Conservation (phyloP, 2,329 filamentous ascomycete species). For the Colletotrichum trifolii region DNA sequence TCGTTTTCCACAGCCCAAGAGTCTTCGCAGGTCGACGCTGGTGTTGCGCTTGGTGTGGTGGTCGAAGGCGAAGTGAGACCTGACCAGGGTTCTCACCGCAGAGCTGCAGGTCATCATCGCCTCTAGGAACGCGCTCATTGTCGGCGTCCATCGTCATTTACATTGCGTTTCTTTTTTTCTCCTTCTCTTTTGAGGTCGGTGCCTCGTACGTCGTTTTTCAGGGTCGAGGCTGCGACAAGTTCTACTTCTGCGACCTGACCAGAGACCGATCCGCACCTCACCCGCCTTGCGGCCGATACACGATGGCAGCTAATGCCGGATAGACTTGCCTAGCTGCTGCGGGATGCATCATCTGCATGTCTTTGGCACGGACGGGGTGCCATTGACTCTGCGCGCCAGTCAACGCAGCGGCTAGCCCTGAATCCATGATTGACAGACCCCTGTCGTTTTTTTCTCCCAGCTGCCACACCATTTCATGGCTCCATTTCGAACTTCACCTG, state of each 20-base stretch:
- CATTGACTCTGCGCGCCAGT: constrained; percentile 35
- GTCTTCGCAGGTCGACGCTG: constrained; percentile 35
- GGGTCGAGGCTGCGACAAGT: constrained; percentile 33
- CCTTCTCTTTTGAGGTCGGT: constrained; percentile 11
- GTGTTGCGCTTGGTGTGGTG: constrained; percentile 37
- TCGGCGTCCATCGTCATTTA: constrained; percentile 33
- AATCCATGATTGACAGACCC: constrained; percentile 34
- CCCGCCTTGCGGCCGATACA: constrained; percentile 35
- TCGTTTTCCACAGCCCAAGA: constrained; percentile 33
- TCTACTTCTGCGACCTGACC: constrained; percentile 27
- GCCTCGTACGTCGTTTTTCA: constrained; percentile 20
- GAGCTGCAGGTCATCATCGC: constrained; percentile 36
- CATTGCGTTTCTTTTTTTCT: constrained; percentile 31
- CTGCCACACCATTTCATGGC: constrained; percentile 36
- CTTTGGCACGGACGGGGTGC: constrained; percentile 30
- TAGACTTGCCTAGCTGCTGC: constrained; percentile 37
- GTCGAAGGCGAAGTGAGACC: constrained; percentile 36
- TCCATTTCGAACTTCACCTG: constrained; percentile 25
- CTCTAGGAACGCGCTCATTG: constrained; percentile 34
- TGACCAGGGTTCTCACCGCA: constrained; percentile 22
- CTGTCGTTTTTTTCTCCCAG: constrained; percentile 32
- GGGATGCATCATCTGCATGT: constrained; percentile 37
- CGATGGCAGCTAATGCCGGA: constrained; percentile 37
- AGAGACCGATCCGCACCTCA: constrained; percentile 35
- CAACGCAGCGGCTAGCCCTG: constrained; percentile 34